phyloP scores from a whole-genome alignment of 2,329 filamentous ascomycete genomes.

The Arthroderma sp. region DNA sequence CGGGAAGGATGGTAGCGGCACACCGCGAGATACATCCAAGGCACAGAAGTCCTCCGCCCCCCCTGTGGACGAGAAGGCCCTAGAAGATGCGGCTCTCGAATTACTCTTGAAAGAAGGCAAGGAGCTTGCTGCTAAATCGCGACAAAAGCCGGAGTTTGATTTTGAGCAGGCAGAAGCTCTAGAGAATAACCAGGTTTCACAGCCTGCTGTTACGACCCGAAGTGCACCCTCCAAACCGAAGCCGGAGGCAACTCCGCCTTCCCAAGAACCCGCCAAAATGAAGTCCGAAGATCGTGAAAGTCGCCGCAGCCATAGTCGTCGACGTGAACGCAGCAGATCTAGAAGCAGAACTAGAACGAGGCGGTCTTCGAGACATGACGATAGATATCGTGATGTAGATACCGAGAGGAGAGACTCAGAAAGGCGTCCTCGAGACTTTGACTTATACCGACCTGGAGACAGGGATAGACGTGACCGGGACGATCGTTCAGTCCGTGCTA shows the following conservation, averaged over 20 bases:
- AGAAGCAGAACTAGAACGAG: constrained; percentile 18
- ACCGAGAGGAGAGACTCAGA: constrained; percentile 7
- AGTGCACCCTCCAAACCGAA: constrained; percentile 6
- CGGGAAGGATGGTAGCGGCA: neutral
- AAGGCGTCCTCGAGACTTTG: constrained; percentile 13
- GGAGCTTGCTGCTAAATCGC: constrained; percentile 41
- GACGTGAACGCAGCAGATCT: constrained; percentile 20
- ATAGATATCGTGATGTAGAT: constrained; percentile 11
- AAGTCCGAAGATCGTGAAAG: constrained; percentile 7
- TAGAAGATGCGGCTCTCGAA: constrained; percentile 45
- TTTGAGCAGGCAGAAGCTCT: constrained; percentile 36
- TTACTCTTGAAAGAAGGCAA: constrained; percentile 44
- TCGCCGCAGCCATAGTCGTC: constrained; percentile 9
- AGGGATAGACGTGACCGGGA: constrained; percentile 18
- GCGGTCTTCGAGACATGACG: constrained; percentile 16
- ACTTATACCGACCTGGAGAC: constrained; percentile 14
- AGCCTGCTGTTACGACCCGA: neutral
- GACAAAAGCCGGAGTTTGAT: constrained; percentile 41
- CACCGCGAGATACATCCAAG: neutral
- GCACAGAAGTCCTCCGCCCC: constrained; percentile 9
- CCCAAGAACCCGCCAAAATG: neutral
- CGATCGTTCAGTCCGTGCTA: constrained; percentile 24
- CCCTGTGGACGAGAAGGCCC: constrained; percentile 41
- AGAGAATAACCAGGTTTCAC: constrained; percentile 17
- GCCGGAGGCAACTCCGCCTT: neutral